Evolutionary conservation across 192 early-diverging fungal genomes (phyloP).

Genomic region (Backusella tuberculispora): DNA sequence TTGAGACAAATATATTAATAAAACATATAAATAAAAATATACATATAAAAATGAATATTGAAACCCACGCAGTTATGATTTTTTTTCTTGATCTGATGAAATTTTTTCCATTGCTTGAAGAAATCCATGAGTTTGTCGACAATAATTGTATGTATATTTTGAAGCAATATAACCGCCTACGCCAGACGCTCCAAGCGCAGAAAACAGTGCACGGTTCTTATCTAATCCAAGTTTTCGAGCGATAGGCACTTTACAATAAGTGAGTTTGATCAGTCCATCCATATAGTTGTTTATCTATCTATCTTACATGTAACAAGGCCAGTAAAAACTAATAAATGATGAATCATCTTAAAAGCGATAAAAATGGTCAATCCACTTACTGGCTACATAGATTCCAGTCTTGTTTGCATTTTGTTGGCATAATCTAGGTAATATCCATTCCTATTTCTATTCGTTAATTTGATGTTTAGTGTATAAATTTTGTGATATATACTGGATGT

Average conservation of each 20-base stretch:
- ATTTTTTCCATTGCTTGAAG: conserved; percentile 7
- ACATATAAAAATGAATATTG: background rate
- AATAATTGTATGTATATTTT: conserved; percentile 11
- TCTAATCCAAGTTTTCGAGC: conserved; percentile 6
- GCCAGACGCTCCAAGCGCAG: conserved; percentile 4
- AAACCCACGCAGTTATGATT: background rate
- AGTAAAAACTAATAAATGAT: conserved; percentile 3
- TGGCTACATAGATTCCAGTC: conserved; percentile 15
- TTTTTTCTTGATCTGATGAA: background rate
- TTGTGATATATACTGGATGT: background rate
- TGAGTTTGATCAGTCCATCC: background rate
- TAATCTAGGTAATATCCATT: conserved; percentile 12
- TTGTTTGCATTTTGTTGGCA: conserved; percentile 18
- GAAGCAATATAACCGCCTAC: background rate
- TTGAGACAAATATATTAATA: background rate
- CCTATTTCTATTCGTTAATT: background rate
- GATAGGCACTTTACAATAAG: background rate
- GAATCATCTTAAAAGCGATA: background rate
- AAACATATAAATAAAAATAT: background rate
- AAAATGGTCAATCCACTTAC: background rate
- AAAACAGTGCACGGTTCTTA: conserved; percentile 9
- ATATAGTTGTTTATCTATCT: background rate
- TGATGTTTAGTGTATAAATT: background rate
- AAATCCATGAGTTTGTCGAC: conserved; percentile 3
- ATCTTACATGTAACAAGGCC: conserved; percentile 11